These are phyloP conservation scores for Coemansia javaensis DNA, from an alignment of 192 early-diverging fungal species.

Conservation along the genomic window DNA sequence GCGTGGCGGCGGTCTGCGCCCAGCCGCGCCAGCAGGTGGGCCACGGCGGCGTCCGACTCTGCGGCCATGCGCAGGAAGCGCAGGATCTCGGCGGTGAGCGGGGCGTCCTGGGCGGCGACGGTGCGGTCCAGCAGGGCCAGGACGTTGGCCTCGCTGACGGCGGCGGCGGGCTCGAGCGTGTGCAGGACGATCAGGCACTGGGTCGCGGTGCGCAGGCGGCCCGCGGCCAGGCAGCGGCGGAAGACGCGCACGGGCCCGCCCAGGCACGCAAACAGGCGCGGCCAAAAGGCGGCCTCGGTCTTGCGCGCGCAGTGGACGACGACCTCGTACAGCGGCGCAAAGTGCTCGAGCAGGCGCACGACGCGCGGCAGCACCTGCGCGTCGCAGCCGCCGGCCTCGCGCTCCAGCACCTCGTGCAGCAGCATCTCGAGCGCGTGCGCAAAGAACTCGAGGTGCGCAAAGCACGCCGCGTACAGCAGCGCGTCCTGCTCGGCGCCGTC, in stretches of 20 bases:
- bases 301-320: constrained; percentile 95
- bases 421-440: constrained; percentile 89
- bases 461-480: constrained; percentile 52
- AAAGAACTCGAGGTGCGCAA: constrained; percentile 78
- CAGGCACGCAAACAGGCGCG: constrained; percentile 75
- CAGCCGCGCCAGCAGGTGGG: constrained; percentile 3
- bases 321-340: constrained; percentile 71
- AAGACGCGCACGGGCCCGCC: constrained; percentile 84
- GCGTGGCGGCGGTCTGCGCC: no score
- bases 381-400: constrained; percentile 54
- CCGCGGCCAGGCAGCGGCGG: constrained; percentile 66
- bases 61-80: constrained; percentile 29
- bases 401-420: constrained; percentile 80
- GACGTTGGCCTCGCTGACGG: constrained; percentile 14
- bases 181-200: constrained; percentile 91
- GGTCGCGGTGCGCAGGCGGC: constrained; percentile 76
- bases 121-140: constrained; percentile 21
- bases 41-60: constrained; percentile 23
- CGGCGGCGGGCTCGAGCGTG: constrained; percentile 67
- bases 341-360: constrained; percentile 73
- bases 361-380: constrained; percentile 64
- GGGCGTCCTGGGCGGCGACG: constrained; percentile 4
- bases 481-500: constrained; percentile 32
- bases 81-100: constrained; percentile 33
- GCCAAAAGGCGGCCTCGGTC: constrained; percentile 92